Percentiles rank a stretch among this genome's conserved stretches.
phyloP scores from a whole-genome alignment of 2,329 filamentous ascomycete species.

The Cladorrhinum sp. region DNA sequence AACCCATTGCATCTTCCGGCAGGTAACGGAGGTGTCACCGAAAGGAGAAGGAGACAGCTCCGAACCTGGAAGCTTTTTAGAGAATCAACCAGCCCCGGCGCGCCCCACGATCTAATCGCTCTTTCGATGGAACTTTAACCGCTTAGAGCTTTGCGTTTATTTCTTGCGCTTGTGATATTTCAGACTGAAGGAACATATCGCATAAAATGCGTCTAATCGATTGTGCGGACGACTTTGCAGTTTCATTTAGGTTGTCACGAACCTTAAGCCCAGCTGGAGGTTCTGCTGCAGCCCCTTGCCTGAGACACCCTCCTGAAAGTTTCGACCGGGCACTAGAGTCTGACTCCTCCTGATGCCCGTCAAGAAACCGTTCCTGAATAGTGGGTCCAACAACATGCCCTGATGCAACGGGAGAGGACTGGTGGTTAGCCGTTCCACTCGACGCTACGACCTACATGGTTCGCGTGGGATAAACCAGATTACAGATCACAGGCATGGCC shows the following conservation, averaged over 20 bases:
- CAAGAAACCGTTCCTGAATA: not conserved
- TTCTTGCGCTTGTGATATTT: too few species aligned
- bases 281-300: not conserved
- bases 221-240: too few species aligned
- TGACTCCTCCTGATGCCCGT: not conserved
- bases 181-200: too few species aligned
- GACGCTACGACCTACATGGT: not conserved
- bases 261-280: not conserved
- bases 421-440: not conserved
- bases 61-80: not conserved
- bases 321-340: not conserved
- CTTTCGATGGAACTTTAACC: not conserved
- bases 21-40: not conserved
- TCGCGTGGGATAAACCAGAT: too few species aligned
- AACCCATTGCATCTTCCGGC: not conserved
- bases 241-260: too few species aligned
- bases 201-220: too few species aligned
- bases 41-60: not conserved
- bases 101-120: slow-evolving; percentile 6
- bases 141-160: not conserved
- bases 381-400: not conserved
- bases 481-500: not conserved
- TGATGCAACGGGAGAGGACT: not conserved
- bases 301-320: not conserved
- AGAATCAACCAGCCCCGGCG: not conserved